These are phyloP conservation scores for Citropsis articulata DNA, from an alignment of 345 rosid species.

Conservation along the genomic window DNA sequence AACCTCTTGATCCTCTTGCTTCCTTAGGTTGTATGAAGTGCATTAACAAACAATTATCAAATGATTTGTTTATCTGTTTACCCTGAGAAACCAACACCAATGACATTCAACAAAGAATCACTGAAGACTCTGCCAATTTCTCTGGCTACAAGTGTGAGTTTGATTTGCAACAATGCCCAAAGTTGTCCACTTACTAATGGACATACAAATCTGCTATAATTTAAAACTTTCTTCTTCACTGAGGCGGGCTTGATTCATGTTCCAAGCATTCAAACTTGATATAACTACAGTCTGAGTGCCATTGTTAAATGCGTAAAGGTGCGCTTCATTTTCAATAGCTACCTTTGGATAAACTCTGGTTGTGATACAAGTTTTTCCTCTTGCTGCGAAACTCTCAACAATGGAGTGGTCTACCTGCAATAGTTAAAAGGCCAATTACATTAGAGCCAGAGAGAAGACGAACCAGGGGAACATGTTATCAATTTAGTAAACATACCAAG, in stretches of 20 bases:
- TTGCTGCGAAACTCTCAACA: constrained; percentile 52
- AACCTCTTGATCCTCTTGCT: not conserved
- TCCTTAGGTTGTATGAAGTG: not conserved
- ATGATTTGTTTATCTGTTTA: not conserved
- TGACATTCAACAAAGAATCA: not conserved
- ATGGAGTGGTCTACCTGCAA: constrained; percentile 48
- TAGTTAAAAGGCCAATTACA: not conserved
- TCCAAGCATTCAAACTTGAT: constrained; percentile 56
- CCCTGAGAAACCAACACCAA: not conserved
- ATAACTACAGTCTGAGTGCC: constrained; percentile 38
- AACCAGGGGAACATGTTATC: not conserved
- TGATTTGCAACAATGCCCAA: not conserved
- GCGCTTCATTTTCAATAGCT: constrained; percentile 37
- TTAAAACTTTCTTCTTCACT: constrained; percentile 7
- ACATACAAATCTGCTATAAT: not conserved
- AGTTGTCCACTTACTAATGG: not conserved
- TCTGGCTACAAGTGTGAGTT: not conserved
- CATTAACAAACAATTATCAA: not conserved
- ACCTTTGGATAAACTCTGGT: constrained; percentile 56
- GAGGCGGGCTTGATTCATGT: constrained; percentile 50
- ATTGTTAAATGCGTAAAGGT: constrained; percentile 45
- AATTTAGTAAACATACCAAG: constrained; percentile 39
- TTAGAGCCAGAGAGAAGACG: not conserved
- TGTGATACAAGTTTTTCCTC: constrained; percentile 55
- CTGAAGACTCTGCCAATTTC: not conserved